Evolutionary conservation across 2,329 filamentous ascomycete species (phyloP).

Genomic region (Elsinoe perseae): DNA sequence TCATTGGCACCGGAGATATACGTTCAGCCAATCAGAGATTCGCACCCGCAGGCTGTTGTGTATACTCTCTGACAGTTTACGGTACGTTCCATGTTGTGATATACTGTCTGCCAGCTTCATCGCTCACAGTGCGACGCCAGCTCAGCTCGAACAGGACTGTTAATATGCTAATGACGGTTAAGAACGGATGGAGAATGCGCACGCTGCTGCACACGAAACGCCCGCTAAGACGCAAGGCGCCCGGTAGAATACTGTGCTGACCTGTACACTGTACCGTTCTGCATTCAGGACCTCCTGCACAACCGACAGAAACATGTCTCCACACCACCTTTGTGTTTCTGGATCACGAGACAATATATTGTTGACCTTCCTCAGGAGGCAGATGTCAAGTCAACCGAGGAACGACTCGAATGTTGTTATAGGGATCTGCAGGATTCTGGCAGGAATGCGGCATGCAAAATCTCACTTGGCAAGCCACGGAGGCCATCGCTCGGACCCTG

Average conservation of each 20-base stretch:
- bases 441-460: neutral
- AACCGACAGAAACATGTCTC: neutral
- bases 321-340: neutral
- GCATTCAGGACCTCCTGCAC: too few species aligned
- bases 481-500: neutral
- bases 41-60: too few species aligned
- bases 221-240: neutral
- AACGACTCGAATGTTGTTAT: neutral
- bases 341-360: neutral
- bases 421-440: neutral
- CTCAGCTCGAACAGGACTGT: too few species aligned
- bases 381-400: neutral
- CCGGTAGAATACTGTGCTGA: neutral
- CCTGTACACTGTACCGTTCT: neutral
- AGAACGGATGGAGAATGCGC: neutral
- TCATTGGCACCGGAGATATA: neutral
- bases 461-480: slow-evolving; percentile 4
- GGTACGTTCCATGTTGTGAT: too few species aligned
- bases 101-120: too few species aligned
- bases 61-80: too few species aligned
- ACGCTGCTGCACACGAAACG: neutral
- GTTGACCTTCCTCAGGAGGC: neutral
- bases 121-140: too few species aligned
- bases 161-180: neutral
- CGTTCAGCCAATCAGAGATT: neutral